Base-by-base conservation (phyloP, 768 basidiomycete species). In the Lentinula raphanica region DNA sequence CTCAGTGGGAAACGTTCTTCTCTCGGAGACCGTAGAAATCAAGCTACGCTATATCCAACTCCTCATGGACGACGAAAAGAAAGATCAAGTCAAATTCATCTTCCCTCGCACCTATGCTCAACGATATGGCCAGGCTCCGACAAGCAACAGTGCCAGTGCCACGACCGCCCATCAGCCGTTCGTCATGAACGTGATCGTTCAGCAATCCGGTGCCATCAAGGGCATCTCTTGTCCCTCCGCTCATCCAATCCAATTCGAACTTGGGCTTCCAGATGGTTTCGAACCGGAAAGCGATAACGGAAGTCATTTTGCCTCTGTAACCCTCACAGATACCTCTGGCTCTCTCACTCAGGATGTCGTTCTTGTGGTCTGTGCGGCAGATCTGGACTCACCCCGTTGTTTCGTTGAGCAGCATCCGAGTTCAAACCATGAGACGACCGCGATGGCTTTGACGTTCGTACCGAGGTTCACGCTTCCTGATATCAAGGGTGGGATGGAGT, bases 371-470 rank as follows among this genome's bases (percentile, higher is more conserved):
- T 66, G 72, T 19, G 79, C 84, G 0, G 68, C 75, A 1, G 78
- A 71, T 6, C 66, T 86, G 3, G 84, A 85, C 62, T 62, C 66
- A 6, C 82, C 85, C 1, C 75, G 83, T 11, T 84, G 83, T 59
- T 80, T 85, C 63, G 81, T 77, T 1, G 82, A 86, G 60, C 61
- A 72, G 1, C 66, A 69, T 39, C 50, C 61, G 15, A 68, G 72
- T 42, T 55, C 63, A 2, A 57, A 45, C 25, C 58, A 36, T 36
- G 66, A 69, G 44, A 76, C 79, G 0, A 62, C 81, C 1, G 82
- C 82, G 0, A 67, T 85, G 71, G 81, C 80, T 31, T 65, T 85
- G 31, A 80, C 77, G 0, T 64, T 86, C 19, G 75, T 86, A 3
- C 83, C 85, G 1, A 77, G 74, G 45, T 79, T 80, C 58, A 65